phyloP scores from a whole-genome alignment of 2,329 filamentous ascomycete species.

The Neophaeococcomyces aloes region DNA sequence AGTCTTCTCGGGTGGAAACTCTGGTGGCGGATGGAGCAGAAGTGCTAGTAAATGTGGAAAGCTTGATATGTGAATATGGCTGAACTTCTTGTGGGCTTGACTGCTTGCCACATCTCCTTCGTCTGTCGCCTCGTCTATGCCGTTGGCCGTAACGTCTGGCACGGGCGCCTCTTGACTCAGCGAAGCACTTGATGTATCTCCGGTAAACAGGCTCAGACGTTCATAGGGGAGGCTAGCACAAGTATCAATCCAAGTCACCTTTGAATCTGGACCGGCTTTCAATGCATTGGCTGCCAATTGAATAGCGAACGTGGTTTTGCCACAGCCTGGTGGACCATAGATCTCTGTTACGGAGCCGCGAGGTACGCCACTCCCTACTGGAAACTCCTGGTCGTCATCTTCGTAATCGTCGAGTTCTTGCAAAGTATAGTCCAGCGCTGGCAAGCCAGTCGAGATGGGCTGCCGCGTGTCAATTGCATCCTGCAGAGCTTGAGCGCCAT shows the following conservation, averaged over 20 bases:
- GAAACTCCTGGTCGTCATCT: slow-evolving; percentile 3
- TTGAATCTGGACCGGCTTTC: slow-evolving; percentile 38
- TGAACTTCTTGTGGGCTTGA: slow-evolving; percentile 41
- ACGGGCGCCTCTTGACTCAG: too few relatives aligned
- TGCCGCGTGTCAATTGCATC: slow-evolving; percentile 12
- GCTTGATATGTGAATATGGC: slow-evolving; percentile 52
- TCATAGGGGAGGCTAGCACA: slow-evolving; percentile 38
- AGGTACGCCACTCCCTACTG: slow-evolving; percentile 23
- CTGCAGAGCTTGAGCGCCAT: slow-evolving; percentile 59
- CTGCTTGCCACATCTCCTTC: background rate
- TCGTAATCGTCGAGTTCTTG: slow-evolving; percentile 1
- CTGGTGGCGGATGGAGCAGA: slow-evolving; percentile 54
- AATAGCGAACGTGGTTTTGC: slow-evolving; percentile 72
- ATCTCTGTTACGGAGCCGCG: slow-evolving; percentile 75
- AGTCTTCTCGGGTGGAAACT: slow-evolving; percentile 53
- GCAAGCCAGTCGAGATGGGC: slow-evolving; percentile 47
- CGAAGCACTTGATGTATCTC: slow-evolving; percentile 8
- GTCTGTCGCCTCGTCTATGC: slow-evolving; percentile 6
- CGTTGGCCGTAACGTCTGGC: too few relatives aligned
- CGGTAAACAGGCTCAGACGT: slow-evolving; percentile 41
- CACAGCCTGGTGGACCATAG: slow-evolving; percentile 75
- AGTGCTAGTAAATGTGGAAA: slow-evolving; percentile 61
- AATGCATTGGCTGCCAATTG: slow-evolving; percentile 59
- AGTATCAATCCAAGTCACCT: slow-evolving; percentile 66
- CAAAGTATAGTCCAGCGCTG: slow-evolving; percentile 43